Evolutionary conservation across 2,329 filamentous ascomycete species (phyloP), one percentile per base, ranked within the genome.

Genomic region (Cladosporium colombiae): DNA sequence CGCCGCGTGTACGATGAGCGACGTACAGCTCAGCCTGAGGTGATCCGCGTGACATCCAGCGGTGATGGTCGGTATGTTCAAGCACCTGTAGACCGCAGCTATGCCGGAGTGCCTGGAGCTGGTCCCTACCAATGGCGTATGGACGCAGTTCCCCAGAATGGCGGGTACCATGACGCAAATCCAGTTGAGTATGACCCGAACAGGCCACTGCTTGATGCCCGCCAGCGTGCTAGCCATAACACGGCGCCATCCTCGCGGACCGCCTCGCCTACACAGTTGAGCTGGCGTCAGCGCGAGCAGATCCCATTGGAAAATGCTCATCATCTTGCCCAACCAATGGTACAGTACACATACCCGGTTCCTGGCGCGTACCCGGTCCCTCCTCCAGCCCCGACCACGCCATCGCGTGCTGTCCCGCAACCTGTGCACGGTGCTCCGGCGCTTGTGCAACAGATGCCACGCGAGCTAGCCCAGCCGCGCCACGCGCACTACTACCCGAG

Each of bases 361-460:
- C 35, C 65, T 25, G 35, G 33, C n/a, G 33, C 44, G 16, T 44
- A 57, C 13, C 53, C 21, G 49, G 59, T 35, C 37, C 46, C 21
- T 10, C 55, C 64, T 23, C 62, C 46, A 27, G 64, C 62, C n/a
- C 64, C 61, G 44, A 50, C 68, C 16, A 58, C 67, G 21, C 69
- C 68, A 27, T 57, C 49, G 18, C 53, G 33, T 29, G 27, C 49
- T 18, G 40, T 44, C 27, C 65, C 67, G 27, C 64, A 65, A 11
- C 73, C 73, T 23, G 68, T 76, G 2, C 74, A 77, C 64, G 75
- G 75, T 35, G 74, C 74, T 25, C 75, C 74, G n/a, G 74, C 75
- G 11, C 70, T 71, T 27, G 70, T 77, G 5, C 75, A 77, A 66
- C 73, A 73, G 49, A 68, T 72, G 29, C 60, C n/a, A n/a, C 37